These are phyloP conservation scores for Myriosclerotinia scirpicola DNA, from an alignment of 2,329 filamentous ascomycete genomes.

Conservation along the genomic window DNA sequence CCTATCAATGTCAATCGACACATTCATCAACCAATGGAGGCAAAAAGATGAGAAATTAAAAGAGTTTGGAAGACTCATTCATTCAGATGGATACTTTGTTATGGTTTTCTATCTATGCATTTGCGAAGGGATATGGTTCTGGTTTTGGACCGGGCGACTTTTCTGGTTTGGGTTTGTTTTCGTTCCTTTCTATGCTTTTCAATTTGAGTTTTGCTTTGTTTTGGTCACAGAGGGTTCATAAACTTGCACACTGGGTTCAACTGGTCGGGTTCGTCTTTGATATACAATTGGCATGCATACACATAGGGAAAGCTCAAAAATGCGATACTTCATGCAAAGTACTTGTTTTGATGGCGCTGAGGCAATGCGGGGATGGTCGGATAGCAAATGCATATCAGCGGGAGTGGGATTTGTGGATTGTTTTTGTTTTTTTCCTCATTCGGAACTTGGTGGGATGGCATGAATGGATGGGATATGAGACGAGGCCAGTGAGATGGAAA, in stretches of 20 bases:
- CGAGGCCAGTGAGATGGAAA: conserved; percentile 14
- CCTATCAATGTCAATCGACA: conserved; percentile 16
- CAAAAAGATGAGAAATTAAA: conserved; percentile 21
- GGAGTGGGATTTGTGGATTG: conserved; percentile 13
- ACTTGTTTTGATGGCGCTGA: conserved; percentile 17
- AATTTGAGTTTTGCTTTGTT: conserved; percentile 17
- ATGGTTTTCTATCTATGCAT: conserved; percentile 36
- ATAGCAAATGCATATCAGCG: conserved; percentile 13
- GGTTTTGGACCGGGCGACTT: conserved; percentile 23
- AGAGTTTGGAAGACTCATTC: conserved; percentile 22
- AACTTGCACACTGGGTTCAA: conserved; percentile 22
- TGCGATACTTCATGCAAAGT: conserved; percentile 14
- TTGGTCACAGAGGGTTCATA: conserved; percentile 23
- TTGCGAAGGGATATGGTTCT: conserved; percentile 34
- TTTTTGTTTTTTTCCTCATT: conserved; percentile 5
- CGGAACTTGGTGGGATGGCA: conserved; percentile 4
- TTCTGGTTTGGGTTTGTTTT: conserved; percentile 28
- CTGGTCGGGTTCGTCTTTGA: conserved; percentile 24
- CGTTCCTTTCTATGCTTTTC: background rate
- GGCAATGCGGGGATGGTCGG: conserved; percentile 15
- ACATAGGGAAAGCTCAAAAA: conserved; percentile 21
- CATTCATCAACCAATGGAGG: conserved; percentile 15
- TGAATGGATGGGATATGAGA: conserved; percentile 21
- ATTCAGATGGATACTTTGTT: conserved; percentile 29
- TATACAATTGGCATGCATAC: conserved; percentile 26